A percentile compares a stretch with the other conserved stretches of the same genome.
Evolutionary conservation across 2,329 filamentous ascomycete genomes (phyloP).

Genomic region (Ophiocordyceps camponoti-saundersi): DNA sequence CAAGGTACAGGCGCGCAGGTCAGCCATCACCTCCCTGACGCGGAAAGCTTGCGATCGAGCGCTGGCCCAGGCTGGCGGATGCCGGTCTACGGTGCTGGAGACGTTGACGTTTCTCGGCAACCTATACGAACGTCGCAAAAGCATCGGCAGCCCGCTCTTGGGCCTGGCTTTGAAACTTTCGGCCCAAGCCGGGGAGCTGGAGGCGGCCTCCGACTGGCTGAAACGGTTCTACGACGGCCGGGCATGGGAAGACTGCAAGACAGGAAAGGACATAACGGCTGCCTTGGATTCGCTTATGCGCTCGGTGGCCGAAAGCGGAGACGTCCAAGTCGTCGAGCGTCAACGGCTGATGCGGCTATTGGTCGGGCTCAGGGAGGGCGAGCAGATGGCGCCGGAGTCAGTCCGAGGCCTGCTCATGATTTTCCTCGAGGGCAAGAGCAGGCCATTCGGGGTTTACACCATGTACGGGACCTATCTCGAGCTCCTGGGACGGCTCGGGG

Average conservation of each 20-base stretch:
- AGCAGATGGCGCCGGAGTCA: slow-evolving; percentile 6
- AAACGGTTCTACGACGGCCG: slow-evolving; percentile 6
- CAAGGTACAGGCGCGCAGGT: not conserved
- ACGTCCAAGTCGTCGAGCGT: slow-evolving; percentile 3
- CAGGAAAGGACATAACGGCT: slow-evolving; percentile 7
- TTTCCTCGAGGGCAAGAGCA: slow-evolving; percentile 2
- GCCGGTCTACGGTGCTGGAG: slow-evolving; percentile 3
- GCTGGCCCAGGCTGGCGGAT: slow-evolving; percentile 2
- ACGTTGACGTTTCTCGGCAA: slow-evolving; percentile 23
- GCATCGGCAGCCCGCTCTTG: slow-evolving; percentile 12
- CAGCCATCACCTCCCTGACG: slow-evolving; percentile 6
- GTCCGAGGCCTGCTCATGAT: slow-evolving; percentile 9
- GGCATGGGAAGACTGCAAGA: slow-evolving; percentile 4
- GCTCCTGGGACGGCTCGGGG: slow-evolving; percentile 14
- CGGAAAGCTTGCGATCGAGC: slow-evolving; percentile 9
- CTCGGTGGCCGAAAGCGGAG: not conserved
- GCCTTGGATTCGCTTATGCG: slow-evolving; percentile 6
- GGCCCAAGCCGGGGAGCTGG: slow-evolving; percentile 9
- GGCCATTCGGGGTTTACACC: slow-evolving; percentile 1
- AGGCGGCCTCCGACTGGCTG: slow-evolving; percentile 10
- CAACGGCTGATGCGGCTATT: slow-evolving; percentile 12
- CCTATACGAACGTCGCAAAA: slow-evolving; percentile 9
- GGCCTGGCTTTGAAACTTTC: slow-evolving; percentile 14
- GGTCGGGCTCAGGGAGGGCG: slow-evolving; percentile 11
- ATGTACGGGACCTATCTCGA: slow-evolving; percentile 11